Conservation (phyloP, 441 rosid species). For the Jatropha multifida region DNA sequence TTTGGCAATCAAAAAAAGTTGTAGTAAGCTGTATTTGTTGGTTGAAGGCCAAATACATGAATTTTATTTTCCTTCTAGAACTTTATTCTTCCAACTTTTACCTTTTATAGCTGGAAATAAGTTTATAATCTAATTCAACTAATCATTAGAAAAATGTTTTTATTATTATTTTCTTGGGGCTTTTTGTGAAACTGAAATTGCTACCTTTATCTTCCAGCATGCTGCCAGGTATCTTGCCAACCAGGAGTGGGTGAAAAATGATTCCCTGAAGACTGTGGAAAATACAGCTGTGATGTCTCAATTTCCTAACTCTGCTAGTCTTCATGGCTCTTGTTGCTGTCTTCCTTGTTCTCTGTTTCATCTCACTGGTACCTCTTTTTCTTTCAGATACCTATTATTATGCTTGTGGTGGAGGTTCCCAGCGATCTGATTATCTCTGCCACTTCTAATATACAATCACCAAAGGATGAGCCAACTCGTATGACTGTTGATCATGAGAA, state of each 20-base stretch:
- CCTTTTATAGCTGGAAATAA: neutral
- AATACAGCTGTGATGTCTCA: slow-evolving; percentile 85
- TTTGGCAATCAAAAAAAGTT: no score
- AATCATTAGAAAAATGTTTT: neutral
- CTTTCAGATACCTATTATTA: slow-evolving; percentile 87
- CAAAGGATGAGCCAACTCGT: slow-evolving; percentile 51
- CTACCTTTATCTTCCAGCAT: slow-evolving; percentile 57
- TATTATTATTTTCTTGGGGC: neutral
- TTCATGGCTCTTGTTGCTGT: slow-evolving; percentile 21
- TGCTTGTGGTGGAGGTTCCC: slow-evolving; percentile 97
- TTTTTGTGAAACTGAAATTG: slow-evolving; percentile 23
- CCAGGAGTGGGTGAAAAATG: slow-evolving; percentile 99
- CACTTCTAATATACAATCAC: slow-evolving; percentile 59
- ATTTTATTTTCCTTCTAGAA: neutral
- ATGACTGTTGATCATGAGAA: slow-evolving; percentile 44
- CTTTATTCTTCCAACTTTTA: neutral
- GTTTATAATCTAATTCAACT: neutral
- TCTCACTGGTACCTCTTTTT: slow-evolving; percentile 27
- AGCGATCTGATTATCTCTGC: slow-evolving; percentile 62
- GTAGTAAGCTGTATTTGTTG: neutral
- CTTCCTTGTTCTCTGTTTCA: slow-evolving; percentile 33
- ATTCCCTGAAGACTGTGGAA: slow-evolving; percentile 95
- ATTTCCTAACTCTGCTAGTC: slow-evolving; percentile 11
- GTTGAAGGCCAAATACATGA: neutral
- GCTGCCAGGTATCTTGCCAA: slow-evolving; percentile 99